A percentile compares a stretch with the other conserved stretches of the same genome.
These are phyloP conservation scores for Lunularia cruciata DNA, from an alignment of 225 moss, liverwort and hornwort genomes.

Conservation along the genomic window DNA sequence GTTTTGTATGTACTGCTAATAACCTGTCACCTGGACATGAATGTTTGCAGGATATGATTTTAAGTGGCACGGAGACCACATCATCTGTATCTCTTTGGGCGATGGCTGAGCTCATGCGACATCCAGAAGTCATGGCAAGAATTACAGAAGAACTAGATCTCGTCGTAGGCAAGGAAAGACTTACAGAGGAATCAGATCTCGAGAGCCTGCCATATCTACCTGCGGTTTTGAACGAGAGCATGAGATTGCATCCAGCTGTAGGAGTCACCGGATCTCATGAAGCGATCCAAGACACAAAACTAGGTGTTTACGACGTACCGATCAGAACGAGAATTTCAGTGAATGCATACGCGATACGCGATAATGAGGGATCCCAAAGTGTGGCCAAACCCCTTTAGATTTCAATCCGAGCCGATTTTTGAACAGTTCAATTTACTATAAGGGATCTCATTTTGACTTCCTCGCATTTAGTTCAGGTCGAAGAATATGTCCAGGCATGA, in stretches of 20 bases:
- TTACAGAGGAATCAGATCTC: neutral
- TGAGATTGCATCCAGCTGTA: neutral
- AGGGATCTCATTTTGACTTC: constrained; percentile 16
- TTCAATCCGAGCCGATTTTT: constrained; percentile 31
- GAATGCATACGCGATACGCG: constrained; percentile 23
- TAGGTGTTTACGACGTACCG: constrained; percentile 6
- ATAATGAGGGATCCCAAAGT: constrained; percentile 20
- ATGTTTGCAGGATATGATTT: constrained; percentile 4
- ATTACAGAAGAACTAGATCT: neutral
- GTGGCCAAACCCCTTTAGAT: constrained; percentile 17
- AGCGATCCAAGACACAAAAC: neutral
- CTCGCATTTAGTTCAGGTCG: constrained; percentile 50
- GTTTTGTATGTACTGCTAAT: too few species aligned
- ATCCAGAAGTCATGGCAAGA: neutral
- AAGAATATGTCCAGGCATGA: constrained; percentile 54
- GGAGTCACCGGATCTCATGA: neutral
- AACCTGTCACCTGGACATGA: too few species aligned
- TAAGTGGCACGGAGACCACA: constrained; percentile 1
- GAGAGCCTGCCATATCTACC: neutral
- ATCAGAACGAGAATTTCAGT: constrained; percentile 10
- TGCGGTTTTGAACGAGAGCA: neutral
- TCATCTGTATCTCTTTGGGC: neutral
- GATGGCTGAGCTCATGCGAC: constrained; percentile 3
- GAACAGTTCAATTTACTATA: neutral
- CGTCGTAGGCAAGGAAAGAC: neutral